Evolutionary conservation across 1,284 basidiomycete genomes (phyloP).

Genomic region (Takashimella koratensis): DNA sequence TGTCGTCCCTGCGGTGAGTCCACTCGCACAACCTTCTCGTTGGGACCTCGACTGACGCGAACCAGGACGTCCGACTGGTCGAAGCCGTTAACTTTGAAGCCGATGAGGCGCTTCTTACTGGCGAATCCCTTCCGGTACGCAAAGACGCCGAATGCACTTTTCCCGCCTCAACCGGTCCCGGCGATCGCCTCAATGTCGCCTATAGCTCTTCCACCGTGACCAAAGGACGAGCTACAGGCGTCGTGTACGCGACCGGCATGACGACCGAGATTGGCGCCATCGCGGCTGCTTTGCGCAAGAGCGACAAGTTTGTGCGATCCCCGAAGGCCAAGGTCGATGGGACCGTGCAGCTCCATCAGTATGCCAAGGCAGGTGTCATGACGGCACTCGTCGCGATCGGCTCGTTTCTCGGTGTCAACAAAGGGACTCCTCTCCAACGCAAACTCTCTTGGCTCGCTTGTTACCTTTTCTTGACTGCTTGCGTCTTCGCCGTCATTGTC

Average conservation of each 20-base stretch:
- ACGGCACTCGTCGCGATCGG: no score
- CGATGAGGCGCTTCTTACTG: conserved; percentile 67
- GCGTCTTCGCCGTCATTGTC: conserved; percentile 59
- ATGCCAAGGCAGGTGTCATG: no score
- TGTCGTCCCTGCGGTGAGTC: conserved; percentile 60
- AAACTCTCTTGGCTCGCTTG: conserved; percentile 61
- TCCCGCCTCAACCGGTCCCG: no score
- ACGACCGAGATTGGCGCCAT: conserved; percentile 63
- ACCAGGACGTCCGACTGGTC: no score
- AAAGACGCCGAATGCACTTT: conserved; percentile 58
- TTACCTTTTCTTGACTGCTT: conserved; percentile 57
- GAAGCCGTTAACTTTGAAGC: conserved; percentile 55
- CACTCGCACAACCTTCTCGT: no score
- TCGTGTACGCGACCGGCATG: conserved; percentile 64
- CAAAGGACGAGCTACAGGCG: conserved; percentile 61
- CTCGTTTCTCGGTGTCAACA: conserved; percentile 53
- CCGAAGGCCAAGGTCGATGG: conserved; percentile 46
- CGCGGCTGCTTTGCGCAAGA: conserved; percentile 52
- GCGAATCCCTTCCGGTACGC: conserved; percentile 63
- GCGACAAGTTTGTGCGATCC: no score
- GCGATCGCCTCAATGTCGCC: conserved; percentile 49
- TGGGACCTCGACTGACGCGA: no score
- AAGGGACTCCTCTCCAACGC: conserved; percentile 61
- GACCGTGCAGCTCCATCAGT: no score
- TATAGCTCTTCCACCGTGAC: conserved; percentile 62